Percentiles rank a stretch among this genome's conserved stretches.
These are phyloP conservation scores for Lactarius hatsudake DNA, from an alignment of 768 basidiomycete genomes.

Conservation along the genomic window DNA sequence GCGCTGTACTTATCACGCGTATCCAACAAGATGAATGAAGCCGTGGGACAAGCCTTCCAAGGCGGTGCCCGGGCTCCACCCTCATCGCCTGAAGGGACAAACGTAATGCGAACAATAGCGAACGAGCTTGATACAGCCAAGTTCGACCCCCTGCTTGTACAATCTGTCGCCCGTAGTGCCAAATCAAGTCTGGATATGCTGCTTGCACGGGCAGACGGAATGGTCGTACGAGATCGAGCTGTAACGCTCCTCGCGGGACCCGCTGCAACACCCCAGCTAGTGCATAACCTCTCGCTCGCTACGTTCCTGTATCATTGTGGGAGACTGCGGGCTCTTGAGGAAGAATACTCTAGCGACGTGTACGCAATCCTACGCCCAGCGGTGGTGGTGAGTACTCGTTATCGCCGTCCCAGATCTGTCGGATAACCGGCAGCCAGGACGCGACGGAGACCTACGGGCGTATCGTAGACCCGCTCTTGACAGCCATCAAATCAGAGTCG, in stretches of 20 bases:
- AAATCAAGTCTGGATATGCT: conserved; percentile 68
- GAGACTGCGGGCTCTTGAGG: conserved; percentile 59
- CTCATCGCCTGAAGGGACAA: conserved; percentile 70
- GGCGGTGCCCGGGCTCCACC: conserved; percentile 70
- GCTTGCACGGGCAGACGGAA: conserved; percentile 55
- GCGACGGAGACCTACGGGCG: conserved; percentile 50
- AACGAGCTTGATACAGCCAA: conserved; percentile 93
- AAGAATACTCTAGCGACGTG: conserved; percentile 64
- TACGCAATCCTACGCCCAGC: conserved; percentile 51
- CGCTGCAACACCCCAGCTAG: conserved; percentile 73
- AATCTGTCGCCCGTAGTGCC: conserved; percentile 73
- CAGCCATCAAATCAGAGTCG: conserved; percentile 77
- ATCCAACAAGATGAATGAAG: conserved; percentile 79
- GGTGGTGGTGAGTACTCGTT: conserved; percentile 49
- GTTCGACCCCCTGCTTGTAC: conserved; percentile 87
- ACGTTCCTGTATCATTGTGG: conserved; percentile 80
- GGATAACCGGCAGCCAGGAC: conserved; percentile 39
- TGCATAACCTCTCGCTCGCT: conserved; percentile 72
- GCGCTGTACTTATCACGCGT: conserved; percentile 85
- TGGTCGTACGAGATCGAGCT: conserved; percentile 77
- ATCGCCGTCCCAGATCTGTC: neutral
- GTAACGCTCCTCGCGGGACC: conserved; percentile 76
- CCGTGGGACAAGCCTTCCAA: conserved; percentile 71
- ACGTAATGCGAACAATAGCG: conserved; percentile 69
- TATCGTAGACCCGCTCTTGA: conserved; percentile 59